These are phyloP conservation scores for Sphagnum magellanicum DNA, from an alignment of 228 moss, liverwort and hornwort genomes.

Conservation along the genomic window DNA sequence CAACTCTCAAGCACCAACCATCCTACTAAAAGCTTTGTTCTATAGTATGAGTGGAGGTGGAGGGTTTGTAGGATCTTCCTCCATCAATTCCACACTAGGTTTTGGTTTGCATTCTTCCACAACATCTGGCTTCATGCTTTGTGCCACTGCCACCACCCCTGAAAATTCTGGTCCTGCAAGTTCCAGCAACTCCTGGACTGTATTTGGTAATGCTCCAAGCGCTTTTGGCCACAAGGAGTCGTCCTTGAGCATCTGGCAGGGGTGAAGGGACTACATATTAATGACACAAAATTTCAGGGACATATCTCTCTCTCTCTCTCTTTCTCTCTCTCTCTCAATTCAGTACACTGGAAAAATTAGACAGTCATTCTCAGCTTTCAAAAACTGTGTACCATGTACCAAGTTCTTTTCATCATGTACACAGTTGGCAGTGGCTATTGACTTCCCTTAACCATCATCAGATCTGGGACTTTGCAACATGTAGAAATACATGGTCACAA, in stretches of 20 bases:
- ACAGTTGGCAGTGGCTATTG: no score
- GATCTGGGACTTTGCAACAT: no score
- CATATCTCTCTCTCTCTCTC: no score
- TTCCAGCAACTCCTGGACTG: slow-evolving; percentile 42
- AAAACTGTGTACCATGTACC: no score
- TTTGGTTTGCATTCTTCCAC: neutral
- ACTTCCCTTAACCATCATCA: no score
- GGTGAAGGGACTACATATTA: no score
- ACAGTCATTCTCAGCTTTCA: no score
- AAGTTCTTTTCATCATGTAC: no score
- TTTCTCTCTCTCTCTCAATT: no score
- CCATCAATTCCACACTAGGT: slow-evolving; percentile 12
- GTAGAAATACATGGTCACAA: no score
- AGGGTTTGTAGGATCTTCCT: slow-evolving; percentile 15
- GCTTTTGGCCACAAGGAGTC: slow-evolving; percentile 58
- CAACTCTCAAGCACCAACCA: slow-evolving; percentile 22
- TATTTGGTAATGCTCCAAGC: slow-evolving; percentile 32
- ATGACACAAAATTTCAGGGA: no score
- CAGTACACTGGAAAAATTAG: no score
- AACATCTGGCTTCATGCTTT: neutral
- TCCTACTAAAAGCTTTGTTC: slow-evolving; percentile 13
- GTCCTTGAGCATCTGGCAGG: slow-evolving; percentile 47
- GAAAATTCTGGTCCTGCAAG: slow-evolving; percentile 45
- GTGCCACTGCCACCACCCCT: neutral
- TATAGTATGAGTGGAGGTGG: slow-evolving; percentile 34